These are phyloP conservation scores for Chalciporus piperatus DNA, from an alignment of 768 basidiomycete species.

Conservation along the genomic window DNA sequence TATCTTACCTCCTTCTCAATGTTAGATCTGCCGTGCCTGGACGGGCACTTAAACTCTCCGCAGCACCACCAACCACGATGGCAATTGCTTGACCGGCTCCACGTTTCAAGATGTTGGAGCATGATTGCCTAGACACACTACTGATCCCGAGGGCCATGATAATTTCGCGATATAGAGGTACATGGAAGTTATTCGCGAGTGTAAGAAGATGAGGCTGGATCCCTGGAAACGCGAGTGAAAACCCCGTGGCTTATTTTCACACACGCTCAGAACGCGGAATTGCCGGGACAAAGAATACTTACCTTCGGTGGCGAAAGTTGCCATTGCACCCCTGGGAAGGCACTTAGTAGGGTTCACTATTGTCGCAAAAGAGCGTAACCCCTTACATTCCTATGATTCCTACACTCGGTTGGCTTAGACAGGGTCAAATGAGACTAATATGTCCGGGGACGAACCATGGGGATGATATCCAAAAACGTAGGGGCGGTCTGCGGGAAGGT, in stretches of 20 bases:
- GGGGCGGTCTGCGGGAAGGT: slow-evolving; percentile 85
- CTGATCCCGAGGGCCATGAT: slow-evolving; percentile 84
- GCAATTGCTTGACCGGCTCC: slow-evolving; percentile 75
- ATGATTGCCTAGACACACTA: slow-evolving; percentile 88
- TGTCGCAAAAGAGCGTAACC: not conserved
- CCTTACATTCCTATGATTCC: slow-evolving; percentile 97
- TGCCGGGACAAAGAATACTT: slow-evolving; percentile 4
- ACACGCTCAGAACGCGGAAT: not conserved
- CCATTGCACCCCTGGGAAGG: slow-evolving; percentile 75
- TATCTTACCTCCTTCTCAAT: slow-evolving; percentile 58
- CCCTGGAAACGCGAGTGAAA: slow-evolving; percentile 86
- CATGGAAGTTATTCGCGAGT: slow-evolving; percentile 81
- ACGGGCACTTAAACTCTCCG: slow-evolving; percentile 89
- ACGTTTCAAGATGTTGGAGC: slow-evolving; percentile 74
- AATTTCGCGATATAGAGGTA: slow-evolving; percentile 93
- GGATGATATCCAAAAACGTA: slow-evolving; percentile 99
- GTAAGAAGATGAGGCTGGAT: slow-evolving; percentile 93
- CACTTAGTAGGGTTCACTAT: not conserved
- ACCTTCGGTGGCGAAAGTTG: slow-evolving; percentile 97
- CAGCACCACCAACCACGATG: slow-evolving; percentile 95
- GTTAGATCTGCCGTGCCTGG: slow-evolving; percentile 97
- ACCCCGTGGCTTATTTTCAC: slow-evolving; percentile 70
- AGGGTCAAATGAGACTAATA: not conserved
- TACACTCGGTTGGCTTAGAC: slow-evolving; percentile 29
- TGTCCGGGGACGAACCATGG: slow-evolving; percentile 61